Evolutionary conservation across 202 grass and related monocot genomes (phyloP), one percentile per base, ranked within the genome.

Genomic region (Zoysia matrella): DNA sequence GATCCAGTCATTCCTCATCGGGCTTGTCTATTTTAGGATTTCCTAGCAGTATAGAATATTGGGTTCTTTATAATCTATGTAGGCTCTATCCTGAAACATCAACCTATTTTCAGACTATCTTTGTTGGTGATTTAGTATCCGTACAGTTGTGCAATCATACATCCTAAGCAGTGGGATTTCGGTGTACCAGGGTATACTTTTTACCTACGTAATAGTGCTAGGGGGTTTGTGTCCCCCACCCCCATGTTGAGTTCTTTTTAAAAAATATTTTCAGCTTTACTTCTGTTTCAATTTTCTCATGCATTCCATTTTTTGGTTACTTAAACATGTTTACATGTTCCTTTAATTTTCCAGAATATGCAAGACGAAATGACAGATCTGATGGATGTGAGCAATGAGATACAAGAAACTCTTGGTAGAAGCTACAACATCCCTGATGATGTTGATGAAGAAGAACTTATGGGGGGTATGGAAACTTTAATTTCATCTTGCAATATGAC

Each of bases 301-400:
- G 2, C 47, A 4, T 54, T 60, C 11, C 8, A 36, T 44, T 56
- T 30, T 54, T 67, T 10, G 0, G 3, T 74, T 52, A 12, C 8
- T 8, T 43, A 42, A 15, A 11, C 64, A n/a, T 73, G 11, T 67
- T 82, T 43, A 40, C 52, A 55, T 1, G 1, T 75, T 81, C 11
- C 4, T 86, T 46, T 42, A 30, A 79, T 30, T 76, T 76, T 68
- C 2, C 60, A 98, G 95, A 95, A 92, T 80, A 98, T 98, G 95
- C 95, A 95, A 98, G 92, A 98, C 74, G 92, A 98, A 84, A 98
- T 98, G 95, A 88, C 90, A 45, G 95, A 98, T 85, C 79, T 30
- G 22, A 30, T 30, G 22, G 22, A 30, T 30, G 22, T 30, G 22
- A 30, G 22, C 22, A 30, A 30, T 30, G 22, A 30, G 22, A 30